These are phyloP conservation scores for Euphrasia arctica DNA, from an alignment of 305 asterid genomes.

Conservation along the genomic window DNA sequence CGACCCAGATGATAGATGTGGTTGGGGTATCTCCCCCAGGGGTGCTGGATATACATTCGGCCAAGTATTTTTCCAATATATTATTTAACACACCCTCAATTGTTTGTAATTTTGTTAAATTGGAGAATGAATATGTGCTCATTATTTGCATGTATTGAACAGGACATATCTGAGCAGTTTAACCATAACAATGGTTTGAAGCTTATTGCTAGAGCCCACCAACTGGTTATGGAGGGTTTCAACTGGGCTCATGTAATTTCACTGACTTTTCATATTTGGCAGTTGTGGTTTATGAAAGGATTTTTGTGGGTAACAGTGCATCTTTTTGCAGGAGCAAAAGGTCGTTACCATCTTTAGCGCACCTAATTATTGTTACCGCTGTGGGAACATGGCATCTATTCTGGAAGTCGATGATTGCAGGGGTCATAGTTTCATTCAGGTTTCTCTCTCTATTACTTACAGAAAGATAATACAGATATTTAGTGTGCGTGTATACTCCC, in stretches of 20 bases:
- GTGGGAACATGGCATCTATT: constrained; percentile 50
- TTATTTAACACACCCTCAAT: not conserved
- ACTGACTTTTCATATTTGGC: constrained; percentile 10
- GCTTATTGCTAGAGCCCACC: constrained; percentile 51
- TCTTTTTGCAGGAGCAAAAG: constrained; percentile 42
- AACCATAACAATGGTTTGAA: constrained; percentile 41
- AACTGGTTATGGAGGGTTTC: constrained; percentile 51
- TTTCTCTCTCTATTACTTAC: constrained; percentile 9
- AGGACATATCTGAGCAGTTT: constrained; percentile 50
- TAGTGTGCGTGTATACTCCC: not conserved
- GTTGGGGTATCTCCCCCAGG: constrained; percentile 78
- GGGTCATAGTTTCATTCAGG: constrained; percentile 46
- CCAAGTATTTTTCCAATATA: constrained; percentile 41
- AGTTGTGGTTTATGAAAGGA: constrained; percentile 3
- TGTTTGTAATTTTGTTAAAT: not conserved
- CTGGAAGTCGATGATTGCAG: constrained; percentile 44
- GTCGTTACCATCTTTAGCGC: constrained; percentile 49
- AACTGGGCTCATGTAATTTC: constrained; percentile 46
- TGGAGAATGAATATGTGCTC: not conserved
- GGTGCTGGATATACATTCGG: constrained; percentile 82
- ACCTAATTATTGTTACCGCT: constrained; percentile 46
- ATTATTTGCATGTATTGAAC: constrained; percentile 22
- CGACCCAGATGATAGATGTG: constrained; percentile 74
- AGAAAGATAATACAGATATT: not conserved
- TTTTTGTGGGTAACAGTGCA: constrained; percentile 5